Conservation (phyloP, 2,329 filamentous ascomycete genomes). For the Westerdykella ornata region DNA sequence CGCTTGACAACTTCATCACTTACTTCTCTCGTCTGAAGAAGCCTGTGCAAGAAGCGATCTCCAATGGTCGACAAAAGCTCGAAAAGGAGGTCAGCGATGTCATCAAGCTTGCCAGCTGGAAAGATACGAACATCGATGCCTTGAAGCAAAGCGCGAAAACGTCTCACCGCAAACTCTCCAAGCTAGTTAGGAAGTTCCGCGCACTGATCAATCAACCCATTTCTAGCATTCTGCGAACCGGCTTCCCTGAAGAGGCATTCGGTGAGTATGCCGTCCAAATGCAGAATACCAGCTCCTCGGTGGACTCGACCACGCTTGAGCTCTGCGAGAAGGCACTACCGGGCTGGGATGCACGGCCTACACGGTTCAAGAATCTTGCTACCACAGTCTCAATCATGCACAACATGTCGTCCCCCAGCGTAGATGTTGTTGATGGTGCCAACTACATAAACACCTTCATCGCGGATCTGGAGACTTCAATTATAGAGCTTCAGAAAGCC, state of each 20-base stretch:
- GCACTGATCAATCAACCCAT: constrained; percentile 70
- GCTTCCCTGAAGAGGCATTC: constrained; percentile 24
- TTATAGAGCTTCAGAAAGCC: constrained; percentile 69
- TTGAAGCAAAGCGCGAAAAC: constrained; percentile 81
- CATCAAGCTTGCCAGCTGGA: constrained; percentile 93
- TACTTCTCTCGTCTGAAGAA: constrained; percentile 68
- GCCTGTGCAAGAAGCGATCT: constrained; percentile 58
- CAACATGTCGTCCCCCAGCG: constrained; percentile 51
- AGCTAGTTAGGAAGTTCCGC: constrained; percentile 84
- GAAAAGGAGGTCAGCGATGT: constrained; percentile 92
- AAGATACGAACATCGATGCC: constrained; percentile 89
- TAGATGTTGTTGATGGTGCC: constrained; percentile 51
- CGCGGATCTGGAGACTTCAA: constrained; percentile 59
- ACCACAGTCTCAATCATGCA: constrained; percentile 70
- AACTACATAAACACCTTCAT: constrained; percentile 61
- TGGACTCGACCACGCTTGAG: constrained; percentile 12
- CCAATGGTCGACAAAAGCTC: constrained; percentile 62
- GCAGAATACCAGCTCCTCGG: constrained; percentile 8
- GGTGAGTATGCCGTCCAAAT: constrained; percentile 5
- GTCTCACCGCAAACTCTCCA: constrained; percentile 88
- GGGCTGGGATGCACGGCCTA: constrained; percentile 43
- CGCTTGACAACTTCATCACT: constrained; percentile 67
- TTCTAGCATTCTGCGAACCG: constrained; percentile 47
- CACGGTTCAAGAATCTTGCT: constrained; percentile 63
- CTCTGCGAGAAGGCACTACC: constrained; percentile 20